Percentiles rank a stretch among this genome's conserved stretches.
These are phyloP conservation scores for Curvularia sp. DNA, from an alignment of 2,329 filamentous ascomycete genomes.

Conservation along the genomic window DNA sequence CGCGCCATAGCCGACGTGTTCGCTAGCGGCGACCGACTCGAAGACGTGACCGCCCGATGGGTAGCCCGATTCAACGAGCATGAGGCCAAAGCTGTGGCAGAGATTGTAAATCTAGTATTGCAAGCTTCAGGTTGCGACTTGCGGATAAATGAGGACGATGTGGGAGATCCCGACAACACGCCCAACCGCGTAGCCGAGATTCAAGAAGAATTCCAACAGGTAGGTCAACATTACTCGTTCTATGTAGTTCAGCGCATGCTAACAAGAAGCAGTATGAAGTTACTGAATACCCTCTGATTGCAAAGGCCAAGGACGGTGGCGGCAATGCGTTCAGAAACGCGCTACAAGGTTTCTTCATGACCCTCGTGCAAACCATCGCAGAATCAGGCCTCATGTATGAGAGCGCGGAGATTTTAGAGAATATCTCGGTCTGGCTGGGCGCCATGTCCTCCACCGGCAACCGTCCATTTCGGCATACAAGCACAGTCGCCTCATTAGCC, in stretches of 20 bases:
- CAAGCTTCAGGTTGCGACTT: conserved; percentile 80
- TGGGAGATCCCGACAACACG: conserved; percentile 87
- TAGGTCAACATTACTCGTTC: conserved; percentile 51
- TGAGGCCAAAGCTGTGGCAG: conserved; percentile 62
- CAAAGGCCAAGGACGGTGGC: conserved; percentile 77
- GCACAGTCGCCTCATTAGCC: conserved; percentile 81
- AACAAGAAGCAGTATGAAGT: conserved; percentile 67
- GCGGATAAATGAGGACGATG: conserved; percentile 80
- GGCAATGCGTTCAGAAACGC: conserved; percentile 79
- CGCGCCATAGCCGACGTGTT: conserved; percentile 64
- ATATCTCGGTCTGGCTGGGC: conserved; percentile 86
- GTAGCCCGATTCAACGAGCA: conserved; percentile 63
- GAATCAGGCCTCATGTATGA: conserved; percentile 82
- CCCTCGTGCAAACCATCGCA: conserved; percentile 78
- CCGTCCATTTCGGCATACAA: conserved; percentile 91
- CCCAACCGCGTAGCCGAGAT: conserved; percentile 79
- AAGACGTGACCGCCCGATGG: conserved; percentile 66
- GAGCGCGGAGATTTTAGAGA: conserved; percentile 80
- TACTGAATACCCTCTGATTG: conserved; percentile 90
- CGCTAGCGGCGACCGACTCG: conserved; percentile 60
- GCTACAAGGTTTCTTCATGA: conserved; percentile 79
- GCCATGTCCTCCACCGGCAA: conserved; percentile 89
- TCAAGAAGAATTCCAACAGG: conserved; percentile 85
- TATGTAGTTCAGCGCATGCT: conserved; percentile 5
- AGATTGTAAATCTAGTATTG: conserved; percentile 68